A percentile compares a stretch with the other conserved stretches of the same genome.
phyloP scores from a whole-genome alignment of 2,329 filamentous ascomycete species.

The Fusarium haematococcum region DNA sequence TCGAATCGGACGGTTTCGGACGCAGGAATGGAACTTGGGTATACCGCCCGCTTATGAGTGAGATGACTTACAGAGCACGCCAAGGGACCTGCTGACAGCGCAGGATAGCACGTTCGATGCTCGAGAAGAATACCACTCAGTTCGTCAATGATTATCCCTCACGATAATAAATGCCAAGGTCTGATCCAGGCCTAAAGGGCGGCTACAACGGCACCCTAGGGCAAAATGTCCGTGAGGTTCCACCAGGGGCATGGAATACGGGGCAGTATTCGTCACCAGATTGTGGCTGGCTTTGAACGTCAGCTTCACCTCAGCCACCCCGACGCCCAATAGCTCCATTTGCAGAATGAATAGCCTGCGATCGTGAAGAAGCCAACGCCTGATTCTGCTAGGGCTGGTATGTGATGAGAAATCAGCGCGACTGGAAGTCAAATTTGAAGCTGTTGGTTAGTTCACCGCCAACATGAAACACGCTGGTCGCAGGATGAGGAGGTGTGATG shows the following conservation, averaged over 20 bases:
- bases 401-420: background rate
- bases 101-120: background rate
- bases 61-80: background rate
- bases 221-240: conserved; percentile 6
- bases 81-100: background rate
- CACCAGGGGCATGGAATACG: conserved; percentile 20
- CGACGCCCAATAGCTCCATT: background rate
- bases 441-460: background rate
- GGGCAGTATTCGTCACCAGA: conserved; percentile 35
- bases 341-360: background rate
- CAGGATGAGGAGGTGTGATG: conserved; percentile 10
- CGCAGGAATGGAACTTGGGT: background rate
- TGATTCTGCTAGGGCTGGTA: background rate
- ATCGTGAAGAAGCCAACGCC: background rate
- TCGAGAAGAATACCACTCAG: background rate
- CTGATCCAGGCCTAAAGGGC: background rate
- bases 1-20: background rate
- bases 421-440: background rate
- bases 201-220: conserved; percentile 3
- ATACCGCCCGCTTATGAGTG: background rate
- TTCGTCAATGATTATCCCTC: background rate
- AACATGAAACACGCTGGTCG: conserved; percentile 11
- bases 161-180: background rate
- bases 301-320: conserved; percentile 19
- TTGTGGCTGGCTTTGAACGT: conserved; percentile 24